Conservation (phyloP, 164 flowering plant species). For the Cinnamomum micranthum region DNA sequence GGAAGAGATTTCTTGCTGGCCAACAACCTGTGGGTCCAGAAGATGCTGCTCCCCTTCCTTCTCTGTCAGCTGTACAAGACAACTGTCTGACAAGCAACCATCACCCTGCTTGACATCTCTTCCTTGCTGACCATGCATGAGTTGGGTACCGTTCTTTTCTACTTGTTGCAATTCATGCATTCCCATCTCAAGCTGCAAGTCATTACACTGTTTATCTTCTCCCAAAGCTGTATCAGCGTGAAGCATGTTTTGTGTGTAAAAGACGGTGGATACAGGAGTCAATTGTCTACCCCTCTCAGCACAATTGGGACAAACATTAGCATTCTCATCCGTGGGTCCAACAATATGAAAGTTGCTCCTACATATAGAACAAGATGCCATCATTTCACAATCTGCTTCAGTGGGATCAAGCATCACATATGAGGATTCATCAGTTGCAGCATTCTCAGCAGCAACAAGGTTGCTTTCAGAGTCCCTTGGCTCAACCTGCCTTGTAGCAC, state of each 20-base stretch:
- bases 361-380: conserved; percentile 51
- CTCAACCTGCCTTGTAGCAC: conserved; percentile 20
- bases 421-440: conserved; percentile 20
- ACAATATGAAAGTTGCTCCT: conserved; percentile 29
- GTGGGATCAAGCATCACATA: conserved; percentile 19
- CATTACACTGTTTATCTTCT: conserved; percentile 17
- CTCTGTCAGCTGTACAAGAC: conserved; percentile 20
- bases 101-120: conserved; percentile 19
- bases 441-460: conserved; percentile 18
- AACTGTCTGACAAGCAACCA: conserved; percentile 22
- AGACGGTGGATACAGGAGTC: conserved; percentile 10
- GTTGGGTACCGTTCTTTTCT: conserved; percentile 20
- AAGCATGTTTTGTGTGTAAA: conserved; percentile 15
- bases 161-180: conserved; percentile 13
- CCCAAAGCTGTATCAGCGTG: conserved; percentile 16
- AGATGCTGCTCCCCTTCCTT: conserved; percentile 34
- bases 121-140: conserved; percentile 19
- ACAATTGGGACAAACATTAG: conserved; percentile 57
- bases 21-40: conserved; percentile 23
- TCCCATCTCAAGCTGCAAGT: conserved; percentile 7
- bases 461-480: conserved; percentile 25
- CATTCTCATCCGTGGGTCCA: conserved; percentile 32
- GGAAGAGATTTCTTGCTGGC: conserved; percentile 15
- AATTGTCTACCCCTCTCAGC: conserved; percentile 23
- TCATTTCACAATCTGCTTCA: conserved; percentile 21